A percentile compares a stretch with the other conserved stretches of the same genome.
Evolutionary conservation across 371 early-diverging fungal species (phyloP).

Genomic region (Apophysomyces sp.): DNA sequence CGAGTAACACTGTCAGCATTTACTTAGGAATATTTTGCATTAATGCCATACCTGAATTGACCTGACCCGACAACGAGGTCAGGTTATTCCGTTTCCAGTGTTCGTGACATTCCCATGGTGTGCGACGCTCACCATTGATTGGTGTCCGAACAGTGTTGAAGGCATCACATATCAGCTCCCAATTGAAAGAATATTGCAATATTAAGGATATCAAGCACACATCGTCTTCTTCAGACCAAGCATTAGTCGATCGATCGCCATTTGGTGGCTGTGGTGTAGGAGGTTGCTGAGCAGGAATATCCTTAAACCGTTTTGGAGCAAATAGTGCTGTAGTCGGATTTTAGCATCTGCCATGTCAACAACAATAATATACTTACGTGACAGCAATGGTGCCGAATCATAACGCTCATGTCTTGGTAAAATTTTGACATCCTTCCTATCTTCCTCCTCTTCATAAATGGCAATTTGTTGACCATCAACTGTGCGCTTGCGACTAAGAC

Average conservation of each 20-base stretch:
- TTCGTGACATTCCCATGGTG: conserved; percentile 68
- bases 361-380: conserved; percentile 18
- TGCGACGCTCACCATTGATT: conserved; percentile 54
- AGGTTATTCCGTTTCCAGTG: conserved; percentile 50
- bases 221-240: conserved; percentile 77
- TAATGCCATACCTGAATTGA: conserved; percentile 37
- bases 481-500: conserved; percentile 42
- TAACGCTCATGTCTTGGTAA: conserved; percentile 31
- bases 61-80: conserved; percentile 45
- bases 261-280: conserved; percentile 39
- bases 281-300: conserved; percentile 42
- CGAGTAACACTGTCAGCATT: conserved; percentile 14
- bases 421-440: conserved; percentile 32
- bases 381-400: conserved; percentile 19
- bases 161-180: conserved; percentile 66
- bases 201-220: conserved; percentile 57
- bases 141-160: conserved; percentile 56
- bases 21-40: conserved; percentile 11
- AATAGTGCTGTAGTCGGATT: conserved; percentile 30
- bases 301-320: conserved; percentile 51
- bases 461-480: conserved; percentile 29
- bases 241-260: conserved; percentile 14
- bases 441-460: conserved; percentile 27
- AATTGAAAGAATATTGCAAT: conserved; percentile 64
- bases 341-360: not conserved